Conservation (phyloP, 2,329 filamentous ascomycete genomes). For the Didymella lethalis region DNA sequence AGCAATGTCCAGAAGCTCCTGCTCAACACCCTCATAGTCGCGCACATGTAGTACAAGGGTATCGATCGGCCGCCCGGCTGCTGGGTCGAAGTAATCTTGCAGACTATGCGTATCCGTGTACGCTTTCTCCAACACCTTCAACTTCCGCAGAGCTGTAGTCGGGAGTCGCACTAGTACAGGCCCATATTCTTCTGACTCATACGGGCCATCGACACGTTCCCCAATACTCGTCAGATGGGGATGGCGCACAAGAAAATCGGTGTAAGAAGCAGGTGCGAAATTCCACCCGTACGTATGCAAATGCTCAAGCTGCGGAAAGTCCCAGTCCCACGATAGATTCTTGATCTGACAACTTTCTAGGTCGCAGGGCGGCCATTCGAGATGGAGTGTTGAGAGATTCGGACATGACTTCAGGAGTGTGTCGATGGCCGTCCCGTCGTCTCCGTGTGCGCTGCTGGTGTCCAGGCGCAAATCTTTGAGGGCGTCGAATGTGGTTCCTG, state of each 20-base stretch:
- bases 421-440: slow-evolving; percentile 1
- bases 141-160: background rate
- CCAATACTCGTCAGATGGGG: background rate
- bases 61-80: background rate
- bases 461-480: background rate
- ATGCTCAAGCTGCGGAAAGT: background rate
- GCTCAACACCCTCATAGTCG: background rate
- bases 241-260: background rate
- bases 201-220: slow-evolving; percentile 3
- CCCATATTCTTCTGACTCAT: background rate
- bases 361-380: slow-evolving; percentile 6
- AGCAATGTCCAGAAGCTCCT: background rate
- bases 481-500: background rate
- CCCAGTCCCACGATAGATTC: slow-evolving; percentile 3
- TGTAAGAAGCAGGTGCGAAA: background rate
- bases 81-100: background rate
- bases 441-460: background rate
- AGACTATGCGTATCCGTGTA: background rate
- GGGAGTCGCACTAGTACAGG: background rate
- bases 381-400: background rate
- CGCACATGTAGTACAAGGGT: background rate
- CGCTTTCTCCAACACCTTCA: background rate
- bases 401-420: background rate
- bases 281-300: background rate
- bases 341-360: background rate